Conservation (phyloP, 176 grass and related monocot species). For the Coix lacrymajobi region DNA sequence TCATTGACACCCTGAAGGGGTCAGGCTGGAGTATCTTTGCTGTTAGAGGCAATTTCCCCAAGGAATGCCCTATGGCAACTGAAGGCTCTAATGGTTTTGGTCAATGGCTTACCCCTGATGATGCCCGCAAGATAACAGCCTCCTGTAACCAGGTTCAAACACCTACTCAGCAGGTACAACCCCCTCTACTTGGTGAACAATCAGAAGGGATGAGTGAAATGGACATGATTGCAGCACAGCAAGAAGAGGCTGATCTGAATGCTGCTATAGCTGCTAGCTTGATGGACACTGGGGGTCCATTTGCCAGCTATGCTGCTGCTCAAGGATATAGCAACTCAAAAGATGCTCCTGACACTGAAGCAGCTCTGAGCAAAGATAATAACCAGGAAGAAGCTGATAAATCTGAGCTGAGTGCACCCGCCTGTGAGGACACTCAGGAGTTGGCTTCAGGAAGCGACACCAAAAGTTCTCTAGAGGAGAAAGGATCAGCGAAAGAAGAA, state of each 20-base stretch:
- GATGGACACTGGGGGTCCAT: slow-evolving; percentile 40
- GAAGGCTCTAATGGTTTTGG: slow-evolving; percentile 73
- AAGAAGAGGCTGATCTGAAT: slow-evolving; percentile 84
- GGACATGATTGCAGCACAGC: slow-evolving; percentile 55
- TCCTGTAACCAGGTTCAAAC: slow-evolving; percentile 62
- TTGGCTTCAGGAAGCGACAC: slow-evolving; percentile 27
- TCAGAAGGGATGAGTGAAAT: slow-evolving; percentile 46
- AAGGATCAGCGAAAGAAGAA: slow-evolving; percentile 12
- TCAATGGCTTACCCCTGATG: slow-evolving; percentile 90
- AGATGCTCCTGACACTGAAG: neutral
- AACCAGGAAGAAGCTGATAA: slow-evolving; percentile 15
- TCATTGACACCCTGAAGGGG: slow-evolving; percentile 78
- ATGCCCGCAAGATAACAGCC: slow-evolving; percentile 61
- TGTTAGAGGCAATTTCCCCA: slow-evolving; percentile 85
- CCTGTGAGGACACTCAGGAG: neutral
- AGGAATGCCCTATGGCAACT: slow-evolving; percentile 63
- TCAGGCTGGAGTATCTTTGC: slow-evolving; percentile 93
- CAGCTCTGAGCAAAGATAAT: slow-evolving; percentile 17
- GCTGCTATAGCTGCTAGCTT: slow-evolving; percentile 93
- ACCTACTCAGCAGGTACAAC: slow-evolving; percentile 17
- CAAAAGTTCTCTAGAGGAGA: slow-evolving; percentile 14
- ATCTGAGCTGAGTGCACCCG: slow-evolving; percentile 12
- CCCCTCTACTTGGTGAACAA: neutral
- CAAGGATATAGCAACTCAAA: slow-evolving; percentile 10
- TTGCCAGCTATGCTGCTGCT: neutral